Conservation (phyloP, 139 green algal genomes). For the Picochlorum sp. region DNA sequence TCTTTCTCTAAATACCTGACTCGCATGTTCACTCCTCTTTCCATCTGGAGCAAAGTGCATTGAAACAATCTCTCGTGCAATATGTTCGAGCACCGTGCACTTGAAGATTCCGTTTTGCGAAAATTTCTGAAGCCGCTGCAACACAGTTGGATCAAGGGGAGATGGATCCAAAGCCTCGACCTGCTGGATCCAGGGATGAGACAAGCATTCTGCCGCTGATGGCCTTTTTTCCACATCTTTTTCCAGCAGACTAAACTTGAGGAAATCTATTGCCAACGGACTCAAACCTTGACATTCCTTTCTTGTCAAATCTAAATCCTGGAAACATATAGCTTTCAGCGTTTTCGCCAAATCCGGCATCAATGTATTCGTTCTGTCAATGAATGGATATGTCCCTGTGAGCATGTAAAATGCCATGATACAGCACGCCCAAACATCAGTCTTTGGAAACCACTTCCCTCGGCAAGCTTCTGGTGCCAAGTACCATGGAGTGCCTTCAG, state of each 20-base stretch:
- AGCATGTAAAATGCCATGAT: constrained; percentile 63
- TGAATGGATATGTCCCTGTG: constrained; percentile 24
- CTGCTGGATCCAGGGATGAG: constrained; percentile 62
- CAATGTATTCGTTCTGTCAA: constrained; percentile 14
- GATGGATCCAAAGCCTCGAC: constrained; percentile 31
- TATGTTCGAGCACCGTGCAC: constrained; percentile 81
- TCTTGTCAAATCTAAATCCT: constrained; percentile 20
- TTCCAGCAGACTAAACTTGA: constrained; percentile 12
- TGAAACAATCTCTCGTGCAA: constrained; percentile 70
- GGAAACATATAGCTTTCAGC: constrained; percentile 22
- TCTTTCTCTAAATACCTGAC: constrained; percentile 11
- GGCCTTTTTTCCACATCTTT: constrained; percentile 56
- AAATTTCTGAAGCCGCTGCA: constrained; percentile 73
- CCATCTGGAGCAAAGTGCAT: constrained; percentile 23
- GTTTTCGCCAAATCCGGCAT: constrained; percentile 25
- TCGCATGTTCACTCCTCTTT: constrained; percentile 5
- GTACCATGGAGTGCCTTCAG: constrained; percentile 81
- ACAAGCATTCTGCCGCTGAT: constrained; percentile 56
- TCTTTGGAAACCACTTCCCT: constrained; percentile 52
- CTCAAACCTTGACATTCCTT: constrained; percentile 12
- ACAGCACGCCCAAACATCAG: constrained; percentile 76
- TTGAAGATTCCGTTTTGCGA: constrained; percentile 54
- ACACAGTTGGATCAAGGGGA: constrained; percentile 48
- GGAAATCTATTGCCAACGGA: constrained; percentile 18
- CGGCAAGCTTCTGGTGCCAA: constrained; percentile 69